Conservation (phyloP, 2,329 filamentous ascomycete species). For the Cladosporium sp. region DNA sequence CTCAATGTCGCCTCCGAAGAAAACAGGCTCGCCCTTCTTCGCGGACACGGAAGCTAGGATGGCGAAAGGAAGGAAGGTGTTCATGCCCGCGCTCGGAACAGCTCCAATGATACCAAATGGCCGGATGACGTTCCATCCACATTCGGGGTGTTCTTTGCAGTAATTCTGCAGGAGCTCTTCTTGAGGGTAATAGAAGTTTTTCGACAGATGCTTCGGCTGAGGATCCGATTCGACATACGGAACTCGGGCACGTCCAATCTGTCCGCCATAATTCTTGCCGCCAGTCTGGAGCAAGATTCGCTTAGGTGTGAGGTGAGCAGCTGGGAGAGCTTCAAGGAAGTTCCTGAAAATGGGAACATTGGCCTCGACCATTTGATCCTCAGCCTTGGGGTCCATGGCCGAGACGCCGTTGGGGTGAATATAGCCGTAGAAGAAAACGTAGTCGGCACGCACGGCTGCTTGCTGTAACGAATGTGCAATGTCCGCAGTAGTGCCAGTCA, state of each 20-base stretch:
- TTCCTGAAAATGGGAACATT: conserved; percentile 37
- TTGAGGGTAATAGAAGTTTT: conserved; percentile 52
- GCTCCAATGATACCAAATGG: conserved; percentile 45
- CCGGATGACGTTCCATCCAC: conserved; percentile 42
- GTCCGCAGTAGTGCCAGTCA: conserved; percentile 29
- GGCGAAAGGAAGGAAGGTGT: conserved; percentile 42
- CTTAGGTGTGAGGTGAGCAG: conserved; percentile 39
- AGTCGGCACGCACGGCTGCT: conserved; percentile 32
- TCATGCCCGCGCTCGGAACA: conserved; percentile 46
- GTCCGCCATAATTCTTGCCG: conserved; percentile 46
- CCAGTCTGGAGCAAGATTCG: conserved; percentile 47
- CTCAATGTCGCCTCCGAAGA: conserved; percentile 39
- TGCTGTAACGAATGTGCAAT: conserved; percentile 31
- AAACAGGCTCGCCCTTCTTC: conserved; percentile 35
- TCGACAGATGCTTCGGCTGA: conserved; percentile 37
- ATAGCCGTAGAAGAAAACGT: conserved; percentile 52
- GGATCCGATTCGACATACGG: conserved; percentile 45
- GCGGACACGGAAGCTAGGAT: conserved; percentile 45
- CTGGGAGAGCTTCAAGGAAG: conserved; percentile 40
- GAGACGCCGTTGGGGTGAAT: conserved; percentile 33
- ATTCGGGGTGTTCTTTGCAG: conserved; percentile 30
- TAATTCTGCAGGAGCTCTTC: conserved; percentile 42
- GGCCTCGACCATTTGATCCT: conserved; percentile 37
- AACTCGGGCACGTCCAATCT: conserved; percentile 39
- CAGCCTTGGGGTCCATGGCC: conserved; percentile 37